phyloP scores from a whole-genome alignment of 306 rosid genomes.

The Acacia crassicarpa region DNA sequence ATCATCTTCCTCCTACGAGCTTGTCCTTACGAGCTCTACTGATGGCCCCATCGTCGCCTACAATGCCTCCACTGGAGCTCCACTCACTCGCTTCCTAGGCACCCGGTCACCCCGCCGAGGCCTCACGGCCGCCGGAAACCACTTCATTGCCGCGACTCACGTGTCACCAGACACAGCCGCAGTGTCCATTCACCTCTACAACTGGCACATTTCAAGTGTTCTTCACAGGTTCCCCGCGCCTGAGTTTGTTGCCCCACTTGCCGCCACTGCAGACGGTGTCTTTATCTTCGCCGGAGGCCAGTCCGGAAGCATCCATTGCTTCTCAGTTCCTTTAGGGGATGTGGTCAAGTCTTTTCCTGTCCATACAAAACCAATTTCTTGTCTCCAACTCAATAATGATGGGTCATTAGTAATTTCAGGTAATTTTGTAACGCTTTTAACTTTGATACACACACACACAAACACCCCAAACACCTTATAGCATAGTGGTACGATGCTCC shows the following conservation, averaged over 20 bases:
- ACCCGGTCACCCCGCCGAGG: constrained; percentile 59
- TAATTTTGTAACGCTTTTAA: no score
- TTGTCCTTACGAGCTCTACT: constrained; percentile 65
- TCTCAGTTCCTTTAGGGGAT: constrained; percentile 60
- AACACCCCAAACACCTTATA: no score
- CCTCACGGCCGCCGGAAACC: constrained; percentile 38
- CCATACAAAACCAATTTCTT: constrained; percentile 54
- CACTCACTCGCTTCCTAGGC: constrained; percentile 37
- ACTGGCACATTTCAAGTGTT: constrained; percentile 53
- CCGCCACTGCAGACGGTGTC: constrained; percentile 43
- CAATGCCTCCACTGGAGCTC: constrained; percentile 44
- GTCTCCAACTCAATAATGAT: constrained; percentile 53
- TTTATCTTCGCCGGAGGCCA: constrained; percentile 71
- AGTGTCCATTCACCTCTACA: constrained; percentile 68
- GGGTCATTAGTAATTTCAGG: constrained; percentile 71
- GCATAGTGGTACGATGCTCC: no score
- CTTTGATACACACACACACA: no score
- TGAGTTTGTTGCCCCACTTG: constrained; percentile 65
- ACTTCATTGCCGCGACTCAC: constrained; percentile 52
- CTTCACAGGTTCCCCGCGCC: constrained; percentile 52
- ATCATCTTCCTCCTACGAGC: constrained; percentile 39
- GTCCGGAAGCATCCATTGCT: constrained; percentile 52
- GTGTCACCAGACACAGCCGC: constrained; percentile 52
- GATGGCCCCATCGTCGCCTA: constrained; percentile 61
- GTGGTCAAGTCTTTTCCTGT: constrained; percentile 39